Conservation (phyloP, 1,284 basidiomycete species). For the Apiotrichum sp. region DNA sequence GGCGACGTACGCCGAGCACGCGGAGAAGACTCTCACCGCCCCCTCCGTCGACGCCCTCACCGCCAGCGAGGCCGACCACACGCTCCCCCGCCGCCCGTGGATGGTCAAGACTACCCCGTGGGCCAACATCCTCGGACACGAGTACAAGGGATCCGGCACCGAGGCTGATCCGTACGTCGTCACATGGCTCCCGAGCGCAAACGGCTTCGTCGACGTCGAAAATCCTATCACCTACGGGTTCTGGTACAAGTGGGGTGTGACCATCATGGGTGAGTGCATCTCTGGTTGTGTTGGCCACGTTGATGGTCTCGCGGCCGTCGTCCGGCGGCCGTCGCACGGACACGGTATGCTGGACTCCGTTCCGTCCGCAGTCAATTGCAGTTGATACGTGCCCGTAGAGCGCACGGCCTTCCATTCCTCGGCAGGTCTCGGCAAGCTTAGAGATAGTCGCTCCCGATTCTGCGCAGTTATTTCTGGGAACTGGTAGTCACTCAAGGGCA, state of each 20-base stretch:
- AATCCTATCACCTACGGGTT: conserved; percentile 28
- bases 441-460: no score
- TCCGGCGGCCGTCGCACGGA: no score
- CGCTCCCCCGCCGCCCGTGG: conserved; percentile 24
- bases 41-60: background rate
- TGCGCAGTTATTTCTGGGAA: no score
- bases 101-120: conserved; percentile 40
- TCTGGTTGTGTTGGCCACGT: background rate
- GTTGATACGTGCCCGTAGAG: no score
- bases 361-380: no score
- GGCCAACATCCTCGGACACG: conserved; percentile 33
- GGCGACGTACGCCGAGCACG: no score
- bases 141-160: conserved; percentile 45
- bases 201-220: conserved; percentile 14
- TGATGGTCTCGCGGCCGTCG: background rate
- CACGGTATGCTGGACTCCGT: no score
- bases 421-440: no score
- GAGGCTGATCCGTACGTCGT: conserved; percentile 45
- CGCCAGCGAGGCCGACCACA: background rate
- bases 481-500: no score
- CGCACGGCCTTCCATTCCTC: no score
- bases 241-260: conserved; percentile 30
- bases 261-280: background rate
- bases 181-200: conserved; percentile 22
- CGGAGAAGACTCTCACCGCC: background rate